A percentile compares a stretch with the other conserved stretches of the same genome.
phyloP scores from a whole-genome alignment of 768 basidiomycete genomes.

The Suillus ampliporus region DNA sequence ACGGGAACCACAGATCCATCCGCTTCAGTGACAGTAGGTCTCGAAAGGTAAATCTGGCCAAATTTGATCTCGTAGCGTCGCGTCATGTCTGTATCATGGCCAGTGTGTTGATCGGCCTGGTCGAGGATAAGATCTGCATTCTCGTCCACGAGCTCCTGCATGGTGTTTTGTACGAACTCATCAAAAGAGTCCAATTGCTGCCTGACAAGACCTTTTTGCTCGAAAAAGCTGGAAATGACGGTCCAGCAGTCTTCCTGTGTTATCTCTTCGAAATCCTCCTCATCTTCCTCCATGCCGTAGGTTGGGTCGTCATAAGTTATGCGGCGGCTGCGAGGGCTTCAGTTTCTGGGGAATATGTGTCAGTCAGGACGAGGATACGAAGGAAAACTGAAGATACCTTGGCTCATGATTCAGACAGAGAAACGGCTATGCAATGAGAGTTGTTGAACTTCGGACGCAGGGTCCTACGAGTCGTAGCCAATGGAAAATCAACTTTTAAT shows the following conservation, averaged over 20 bases:
- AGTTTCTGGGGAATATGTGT: constrained; percentile 50
- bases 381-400: constrained; percentile 34
- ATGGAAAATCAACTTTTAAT: constrained; percentile 1
- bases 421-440: constrained; percentile 9
- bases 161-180: constrained; percentile 98
- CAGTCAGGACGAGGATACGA: constrained; percentile 35
- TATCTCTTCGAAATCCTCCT: constrained; percentile 73
- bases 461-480: no score
- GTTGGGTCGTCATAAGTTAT: constrained; percentile 65
- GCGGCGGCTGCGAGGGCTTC: constrained; percentile 50
- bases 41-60: constrained; percentile 95
- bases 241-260: constrained; percentile 95
- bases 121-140: constrained; percentile 94
- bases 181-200: constrained; percentile 99
- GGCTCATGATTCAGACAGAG: constrained; percentile 27
- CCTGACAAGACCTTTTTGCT: constrained; percentile 95
- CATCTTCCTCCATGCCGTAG: constrained; percentile 59
- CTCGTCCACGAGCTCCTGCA: constrained; percentile 99
- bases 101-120: constrained; percentile 95
- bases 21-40: constrained; percentile 92
- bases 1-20: constrained; percentile 94
- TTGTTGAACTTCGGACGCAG: not conserved
- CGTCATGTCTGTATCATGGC: constrained; percentile 80
- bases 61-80: constrained; percentile 97
- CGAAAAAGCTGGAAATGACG: constrained; percentile 95